Percentiles rank a stretch among this genome's conserved stretches.
Conservation (phyloP, 306 rosid genomes). For the Castanea sativa region DNA sequence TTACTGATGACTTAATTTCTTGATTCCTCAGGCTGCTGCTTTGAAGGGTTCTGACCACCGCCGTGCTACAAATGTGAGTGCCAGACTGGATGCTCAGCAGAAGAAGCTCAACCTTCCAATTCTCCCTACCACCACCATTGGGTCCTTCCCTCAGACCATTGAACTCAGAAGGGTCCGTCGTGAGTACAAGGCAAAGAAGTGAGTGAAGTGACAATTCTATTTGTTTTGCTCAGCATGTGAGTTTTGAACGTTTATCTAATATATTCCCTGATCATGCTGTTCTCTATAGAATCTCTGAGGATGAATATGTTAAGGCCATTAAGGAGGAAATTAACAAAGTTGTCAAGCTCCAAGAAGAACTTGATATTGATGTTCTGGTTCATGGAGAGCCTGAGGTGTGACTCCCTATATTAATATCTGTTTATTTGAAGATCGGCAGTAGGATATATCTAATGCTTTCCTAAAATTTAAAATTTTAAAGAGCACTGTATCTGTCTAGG, state of each 20-base stretch:
- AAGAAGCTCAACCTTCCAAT: slow-evolving; percentile 93
- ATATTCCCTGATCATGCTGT: slow-evolving; percentile 6
- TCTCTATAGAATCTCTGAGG: slow-evolving; percentile 74
- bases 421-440: neutral
- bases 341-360: slow-evolving; percentile 84
- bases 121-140: slow-evolving; percentile 94
- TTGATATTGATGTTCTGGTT: slow-evolving; percentile 89
- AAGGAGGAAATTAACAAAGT: slow-evolving; percentile 73
- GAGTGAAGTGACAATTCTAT: slow-evolving; percentile 27
- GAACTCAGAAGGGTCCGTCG: slow-evolving; percentile 91
- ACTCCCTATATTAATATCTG: slow-evolving; percentile 1
- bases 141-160: slow-evolving; percentile 90
- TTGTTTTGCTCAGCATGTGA: slow-evolving; percentile 13
- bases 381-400: slow-evolving; percentile 97
- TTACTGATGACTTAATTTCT: slow-evolving; percentile 4
- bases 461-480: neutral
- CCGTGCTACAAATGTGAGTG: slow-evolving; percentile 74
- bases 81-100: slow-evolving; percentile 90
- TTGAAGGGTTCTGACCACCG: slow-evolving; percentile 92
- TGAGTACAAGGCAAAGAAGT: slow-evolving; percentile 90
- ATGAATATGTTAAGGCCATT: slow-evolving; percentile 65
- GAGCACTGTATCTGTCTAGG: neutral
- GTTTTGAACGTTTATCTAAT: neutral
- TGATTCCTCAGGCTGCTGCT: slow-evolving; percentile 71
- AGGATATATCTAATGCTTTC: neutral